Evolutionary conservation across 176 grass and related monocot genomes (phyloP).

Genomic region (Avena sativa): DNA sequence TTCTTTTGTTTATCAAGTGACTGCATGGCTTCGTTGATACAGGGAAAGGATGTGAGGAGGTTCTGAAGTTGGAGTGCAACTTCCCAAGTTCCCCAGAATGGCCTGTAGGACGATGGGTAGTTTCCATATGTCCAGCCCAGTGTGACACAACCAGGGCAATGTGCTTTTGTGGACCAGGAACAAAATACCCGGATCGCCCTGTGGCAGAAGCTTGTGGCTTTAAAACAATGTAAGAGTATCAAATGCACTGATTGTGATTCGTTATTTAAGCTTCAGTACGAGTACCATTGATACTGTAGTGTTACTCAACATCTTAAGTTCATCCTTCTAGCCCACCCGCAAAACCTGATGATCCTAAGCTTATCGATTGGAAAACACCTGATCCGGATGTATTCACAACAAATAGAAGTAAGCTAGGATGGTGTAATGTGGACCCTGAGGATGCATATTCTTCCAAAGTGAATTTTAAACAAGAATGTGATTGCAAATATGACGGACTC

Average conservation of each 20-base stretch:
- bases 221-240: constrained; percentile 73
- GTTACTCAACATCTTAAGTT: constrained; percentile 41
- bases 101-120: constrained; percentile 79
- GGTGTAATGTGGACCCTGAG: constrained; percentile 91
- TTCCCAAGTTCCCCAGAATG: constrained; percentile 59
- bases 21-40: constrained; percentile 32
- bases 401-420: constrained; percentile 76
- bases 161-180: constrained; percentile 94
- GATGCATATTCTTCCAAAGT: constrained; percentile 80
- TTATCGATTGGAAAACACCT: constrained; percentile 72
- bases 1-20: constrained; percentile 25
- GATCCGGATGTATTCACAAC: constrained; percentile 87
- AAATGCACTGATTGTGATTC: not conserved
- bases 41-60: constrained; percentile 78
- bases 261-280: constrained; percentile 44
- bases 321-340: constrained; percentile 61
- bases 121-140: constrained; percentile 80
- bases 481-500: constrained; percentile 92
- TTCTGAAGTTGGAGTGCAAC: constrained; percentile 76
- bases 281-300: constrained; percentile 20
- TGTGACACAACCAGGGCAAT: constrained; percentile 92
- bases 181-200: constrained; percentile 89
- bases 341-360: constrained; percentile 65
- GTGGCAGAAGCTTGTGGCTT: constrained; percentile 91
- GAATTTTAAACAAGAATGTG: constrained; percentile 84